Conservation (phyloP, 2,329 filamentous ascomycete genomes). For the Knufia fluminis region DNA sequence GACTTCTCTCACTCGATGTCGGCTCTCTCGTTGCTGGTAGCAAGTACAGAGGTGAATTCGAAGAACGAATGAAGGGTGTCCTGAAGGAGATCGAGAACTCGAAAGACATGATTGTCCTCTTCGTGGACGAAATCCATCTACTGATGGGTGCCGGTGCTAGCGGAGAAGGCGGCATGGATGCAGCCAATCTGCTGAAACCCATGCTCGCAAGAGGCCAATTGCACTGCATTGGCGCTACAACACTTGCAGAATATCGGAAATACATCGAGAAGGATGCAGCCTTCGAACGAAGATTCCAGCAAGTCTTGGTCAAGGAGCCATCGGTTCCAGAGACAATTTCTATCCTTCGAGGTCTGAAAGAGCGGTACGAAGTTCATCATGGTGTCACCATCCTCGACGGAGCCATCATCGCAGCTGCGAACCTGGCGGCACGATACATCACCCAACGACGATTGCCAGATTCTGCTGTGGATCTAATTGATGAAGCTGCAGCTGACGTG, state of each 20-base stretch:
- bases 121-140: conserved; percentile 97
- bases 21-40: conserved; percentile 91
- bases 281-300: conserved; percentile 97
- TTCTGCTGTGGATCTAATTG: conserved; percentile 91
- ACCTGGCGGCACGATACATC: conserved; percentile 83
- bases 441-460: conserved; percentile 85
- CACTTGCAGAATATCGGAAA: conserved; percentile 89
- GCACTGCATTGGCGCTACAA: conserved; percentile 96
- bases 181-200: conserved; percentile 92
- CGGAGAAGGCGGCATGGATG: conserved; percentile 97
- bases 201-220: conserved; percentile 95
- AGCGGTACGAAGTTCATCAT: conserved; percentile 96
- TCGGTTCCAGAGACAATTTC: conserved; percentile 82
- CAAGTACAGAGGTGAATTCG: conserved; percentile 97
- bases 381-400: conserved; percentile 93
- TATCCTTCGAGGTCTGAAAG: conserved; percentile 95
- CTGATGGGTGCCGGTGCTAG: conserved; percentile 94
- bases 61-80: conserved; percentile 98
- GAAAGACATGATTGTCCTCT: conserved; percentile 94
- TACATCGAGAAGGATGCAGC: conserved; percentile 98
- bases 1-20: conserved; percentile 87
- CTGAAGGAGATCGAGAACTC: conserved; percentile 92
- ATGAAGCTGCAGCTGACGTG: conserved; percentile 94
- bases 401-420: conserved; percentile 85
- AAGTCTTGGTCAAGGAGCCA: conserved; percentile 94